Evolutionary conservation across 345 rosid genomes (phyloP), one percentile per base, ranked within the genome.

Genomic region (Moricandia moricandioides): DNA sequence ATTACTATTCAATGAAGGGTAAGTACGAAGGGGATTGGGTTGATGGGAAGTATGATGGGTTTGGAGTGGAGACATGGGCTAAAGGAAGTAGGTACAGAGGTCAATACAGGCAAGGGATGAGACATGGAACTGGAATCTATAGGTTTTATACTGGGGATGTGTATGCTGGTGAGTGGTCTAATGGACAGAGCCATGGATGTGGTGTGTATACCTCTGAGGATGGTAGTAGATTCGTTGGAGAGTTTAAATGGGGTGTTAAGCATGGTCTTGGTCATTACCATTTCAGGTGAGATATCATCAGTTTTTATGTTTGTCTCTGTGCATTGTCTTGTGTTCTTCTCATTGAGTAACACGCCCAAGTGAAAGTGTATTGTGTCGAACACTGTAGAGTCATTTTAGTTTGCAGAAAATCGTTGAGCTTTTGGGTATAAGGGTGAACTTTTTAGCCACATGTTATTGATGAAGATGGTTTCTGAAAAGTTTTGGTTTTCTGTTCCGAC

Each of bases 201-300:
- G 99, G 99, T 34, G 87, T 89, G 52, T 97, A 95, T 79, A 95
- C 97, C 14, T 95, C 97, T 49, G 97, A 95, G 72, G 99, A 95
- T 62, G 99, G 92, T 7, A 92, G 99, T 59, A 84, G 95, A 0
- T 95, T 83, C 82, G 96, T 92, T 65, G 99, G 99, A 3, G 93
- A 95, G 70, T 95, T 95, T 80, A 89, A 90, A 79, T 88, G 97
- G 96, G 97, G 97, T 2, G 91, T 95, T 79, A 94, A 94, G 85
- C 99, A 94, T 59, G 99, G 99, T 6, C 89, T 89, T 34, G 97
- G 97, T 35, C 97, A 87, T 63, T 95, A 92, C 79, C 96, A 95
- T 80, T 92, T 90, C 90, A 90, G 99, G 97, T 91, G 27, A 79
- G 51, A 45, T 24, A 12, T 55, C 56, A 17, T 60, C 73, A 33